Percentiles rank a stretch among this genome's conserved stretches.
These are phyloP conservation scores for Candida ulmi DNA, from an alignment of 805 yeast genomes.

Conservation along the genomic window DNA sequence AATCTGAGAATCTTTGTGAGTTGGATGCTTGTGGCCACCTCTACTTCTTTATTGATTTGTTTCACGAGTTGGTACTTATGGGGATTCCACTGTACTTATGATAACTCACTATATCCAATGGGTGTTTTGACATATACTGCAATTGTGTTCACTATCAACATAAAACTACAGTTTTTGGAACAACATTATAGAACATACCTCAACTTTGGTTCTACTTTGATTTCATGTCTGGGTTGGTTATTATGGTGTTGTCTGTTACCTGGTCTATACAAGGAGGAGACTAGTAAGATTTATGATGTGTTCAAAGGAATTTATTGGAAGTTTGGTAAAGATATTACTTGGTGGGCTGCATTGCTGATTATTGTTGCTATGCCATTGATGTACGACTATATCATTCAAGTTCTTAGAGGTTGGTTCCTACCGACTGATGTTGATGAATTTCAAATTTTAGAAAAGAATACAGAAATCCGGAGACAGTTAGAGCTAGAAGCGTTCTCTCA, in stretches of 20 bases:
- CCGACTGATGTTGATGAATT: conserved; percentile 79
- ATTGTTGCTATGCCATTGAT: conserved; percentile 53
- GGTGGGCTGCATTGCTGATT: conserved; percentile 77
- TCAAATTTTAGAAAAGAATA: conserved; percentile 68
- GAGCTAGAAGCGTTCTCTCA: conserved; percentile 72
- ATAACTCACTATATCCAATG: conserved; percentile 75
- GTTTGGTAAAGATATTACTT: conserved; percentile 76
- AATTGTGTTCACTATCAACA: conserved; percentile 64
- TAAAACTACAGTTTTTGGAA: conserved; percentile 76
- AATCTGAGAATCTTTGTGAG: conserved; percentile 60
- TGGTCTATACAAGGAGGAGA: conserved; percentile 49
- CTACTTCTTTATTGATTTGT: conserved; percentile 65
- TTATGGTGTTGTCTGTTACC: conserved; percentile 79
- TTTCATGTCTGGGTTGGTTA: conserved; percentile 82
- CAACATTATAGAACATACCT: conserved; percentile 70
- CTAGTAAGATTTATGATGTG: conserved; percentile 63
- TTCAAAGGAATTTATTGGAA: conserved; percentile 58
- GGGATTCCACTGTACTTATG: conserved; percentile 63
- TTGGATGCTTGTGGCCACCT: conserved; percentile 77
- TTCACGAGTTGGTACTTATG: conserved; percentile 63
- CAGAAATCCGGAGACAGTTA: conserved; percentile 57
- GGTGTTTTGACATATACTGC: conserved; percentile 75
- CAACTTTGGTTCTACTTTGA: conserved; percentile 55
- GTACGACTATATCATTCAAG: conserved; percentile 60
- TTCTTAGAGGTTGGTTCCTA: conserved; percentile 45